Evolutionary conservation across 352 stramenopile species (phyloP).

Genomic region (Blastocystis sp.): DNA sequence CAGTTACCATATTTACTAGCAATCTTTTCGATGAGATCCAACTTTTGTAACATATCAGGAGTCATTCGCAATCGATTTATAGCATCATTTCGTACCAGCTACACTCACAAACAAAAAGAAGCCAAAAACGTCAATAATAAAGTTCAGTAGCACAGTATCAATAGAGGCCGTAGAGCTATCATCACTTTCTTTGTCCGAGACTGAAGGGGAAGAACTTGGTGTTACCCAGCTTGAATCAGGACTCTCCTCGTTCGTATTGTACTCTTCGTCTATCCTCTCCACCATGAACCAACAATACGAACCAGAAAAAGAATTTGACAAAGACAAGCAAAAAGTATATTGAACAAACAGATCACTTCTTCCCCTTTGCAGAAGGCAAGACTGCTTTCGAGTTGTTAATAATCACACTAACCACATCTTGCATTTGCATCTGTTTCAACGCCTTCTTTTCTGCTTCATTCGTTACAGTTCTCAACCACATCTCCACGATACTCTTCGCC

Average conservation of each 20-base stretch:
- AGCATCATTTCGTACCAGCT: not conserved
- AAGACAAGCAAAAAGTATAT: not conserved
- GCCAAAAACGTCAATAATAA: not conserved
- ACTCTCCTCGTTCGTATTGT: not conserved
- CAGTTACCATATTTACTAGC: not conserved
- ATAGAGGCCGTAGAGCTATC: not conserved
- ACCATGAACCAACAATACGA: not conserved
- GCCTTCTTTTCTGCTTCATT: constrained; percentile 73
- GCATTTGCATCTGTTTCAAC: constrained; percentile 74
- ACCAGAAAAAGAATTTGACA: no score
- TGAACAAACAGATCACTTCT: constrained; percentile 45
- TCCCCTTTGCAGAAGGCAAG: not conserved
- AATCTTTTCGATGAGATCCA: not conserved
- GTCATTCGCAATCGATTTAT: not conserved
- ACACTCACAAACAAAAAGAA: not conserved
- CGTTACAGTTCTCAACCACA: constrained; percentile 65
- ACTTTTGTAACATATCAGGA: not conserved
- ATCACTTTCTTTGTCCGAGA: not conserved
- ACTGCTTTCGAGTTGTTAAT: constrained; percentile 41
- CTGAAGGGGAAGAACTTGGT: not conserved
- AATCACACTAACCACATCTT: constrained; percentile 66
- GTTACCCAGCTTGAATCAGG: not conserved
- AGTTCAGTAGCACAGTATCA: not conserved
- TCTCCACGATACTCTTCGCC: constrained; percentile 73
- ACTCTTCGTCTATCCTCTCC: not conserved